These are phyloP conservation scores for Paspalum notatum DNA, from an alignment of 176 grass and related monocot species.

Conservation along the genomic window DNA sequence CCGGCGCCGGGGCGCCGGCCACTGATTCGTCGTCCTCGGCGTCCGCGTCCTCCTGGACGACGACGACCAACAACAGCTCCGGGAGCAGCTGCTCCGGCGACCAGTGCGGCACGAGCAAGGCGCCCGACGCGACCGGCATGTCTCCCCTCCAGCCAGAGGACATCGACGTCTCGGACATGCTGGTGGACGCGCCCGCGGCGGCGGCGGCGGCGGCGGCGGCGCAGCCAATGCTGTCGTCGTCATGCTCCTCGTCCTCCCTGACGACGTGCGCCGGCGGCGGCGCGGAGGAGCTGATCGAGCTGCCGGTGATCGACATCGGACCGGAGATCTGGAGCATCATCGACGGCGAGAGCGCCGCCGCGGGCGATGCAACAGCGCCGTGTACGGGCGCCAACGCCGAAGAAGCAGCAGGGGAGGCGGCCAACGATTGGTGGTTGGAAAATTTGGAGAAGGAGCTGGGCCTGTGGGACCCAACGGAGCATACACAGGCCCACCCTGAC, in stretches of 20 bases:
- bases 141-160: not conserved
- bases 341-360: constrained; percentile 34
- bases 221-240: constrained; percentile 43
- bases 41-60: constrained; percentile 44
- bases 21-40: constrained; percentile 20
- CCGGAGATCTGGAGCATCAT: constrained; percentile 70
- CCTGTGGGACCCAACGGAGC: constrained; percentile 45
- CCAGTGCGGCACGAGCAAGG: constrained; percentile 53
- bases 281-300: constrained; percentile 45
- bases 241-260: constrained; percentile 60
- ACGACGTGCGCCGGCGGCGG: constrained; percentile 12
- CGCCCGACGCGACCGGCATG: not conserved
- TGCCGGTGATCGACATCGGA: constrained; percentile 60
- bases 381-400: not conserved
- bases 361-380: constrained; percentile 33
- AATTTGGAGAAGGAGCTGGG: constrained; percentile 79
- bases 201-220: not conserved
- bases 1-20: not conserved
- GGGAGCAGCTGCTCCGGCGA: constrained; percentile 36
- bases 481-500: constrained; percentile 28
- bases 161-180: constrained; percentile 50
- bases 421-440: constrained; percentile 59
- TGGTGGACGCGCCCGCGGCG: constrained; percentile 16
- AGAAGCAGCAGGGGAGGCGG: constrained; percentile 31
- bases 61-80: constrained; percentile 32